phyloP scores from a whole-genome alignment of 2,329 filamentous ascomycete genomes.

The Colletotrichum cordylinicola region DNA sequence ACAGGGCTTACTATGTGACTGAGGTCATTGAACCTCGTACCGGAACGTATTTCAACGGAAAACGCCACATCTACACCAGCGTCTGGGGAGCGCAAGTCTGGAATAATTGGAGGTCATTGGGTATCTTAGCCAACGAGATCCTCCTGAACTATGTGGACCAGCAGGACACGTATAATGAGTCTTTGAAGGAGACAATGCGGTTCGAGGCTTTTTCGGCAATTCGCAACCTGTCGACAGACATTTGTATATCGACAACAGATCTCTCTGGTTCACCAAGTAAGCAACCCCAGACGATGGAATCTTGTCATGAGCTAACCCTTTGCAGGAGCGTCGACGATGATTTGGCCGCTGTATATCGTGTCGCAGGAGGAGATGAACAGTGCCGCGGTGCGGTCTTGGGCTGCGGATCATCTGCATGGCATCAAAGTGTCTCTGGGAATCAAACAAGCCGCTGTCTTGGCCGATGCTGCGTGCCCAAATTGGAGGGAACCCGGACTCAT shows the following conservation, averaged over 20 bases:
- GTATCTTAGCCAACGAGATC: constrained; percentile 22
- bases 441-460: constrained; percentile 24
- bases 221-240: background rate
- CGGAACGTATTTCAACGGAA: constrained; percentile 7
- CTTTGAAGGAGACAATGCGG: background rate
- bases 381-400: constrained; percentile 10
- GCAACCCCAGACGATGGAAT: background rate
- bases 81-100: constrained; percentile 24
- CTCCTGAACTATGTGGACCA: background rate
- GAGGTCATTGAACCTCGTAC: background rate
- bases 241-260: background rate
- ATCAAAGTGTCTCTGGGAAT: constrained; percentile 23
- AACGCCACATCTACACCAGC: constrained; percentile 21
- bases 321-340: constrained; percentile 5
- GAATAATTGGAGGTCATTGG: constrained; percentile 27
- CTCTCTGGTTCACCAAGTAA: background rate
- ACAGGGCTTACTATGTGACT: background rate
- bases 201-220: background rate
- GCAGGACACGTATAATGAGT: background rate
- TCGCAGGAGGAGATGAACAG: constrained; percentile 19
- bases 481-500: background rate
- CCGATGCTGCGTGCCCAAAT: constrained; percentile 3
- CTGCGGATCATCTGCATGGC: constrained; percentile 18
- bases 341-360: constrained; percentile 24
- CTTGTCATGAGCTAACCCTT: background rate